Conservation (phyloP, 306 rosid genomes). For the Calophaca sinica region DNA sequence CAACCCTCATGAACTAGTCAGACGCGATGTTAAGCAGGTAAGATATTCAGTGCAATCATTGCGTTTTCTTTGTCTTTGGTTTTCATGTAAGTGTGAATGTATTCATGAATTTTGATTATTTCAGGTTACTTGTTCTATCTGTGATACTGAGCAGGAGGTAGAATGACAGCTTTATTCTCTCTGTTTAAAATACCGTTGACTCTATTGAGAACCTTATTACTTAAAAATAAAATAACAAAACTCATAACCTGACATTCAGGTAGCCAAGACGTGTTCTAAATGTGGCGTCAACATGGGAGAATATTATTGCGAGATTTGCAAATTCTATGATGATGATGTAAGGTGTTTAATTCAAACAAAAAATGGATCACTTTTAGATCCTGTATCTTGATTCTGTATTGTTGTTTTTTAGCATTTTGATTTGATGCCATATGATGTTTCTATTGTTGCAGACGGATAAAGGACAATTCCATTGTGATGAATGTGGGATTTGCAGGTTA, state of each 20-base stretch:
- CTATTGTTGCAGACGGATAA: conserved; percentile 59
- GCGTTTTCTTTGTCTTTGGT: neutral
- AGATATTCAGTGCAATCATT: neutral
- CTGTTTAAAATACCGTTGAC: neutral
- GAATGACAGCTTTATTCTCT: neutral
- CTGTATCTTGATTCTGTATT: neutral
- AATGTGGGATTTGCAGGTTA: conserved; percentile 84
- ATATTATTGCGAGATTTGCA: conserved; percentile 72
- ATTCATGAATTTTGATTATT: conserved; percentile 39
- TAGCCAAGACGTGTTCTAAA: conserved; percentile 64
- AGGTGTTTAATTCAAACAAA: conserved; percentile 11
- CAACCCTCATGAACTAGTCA: conserved; percentile 62
- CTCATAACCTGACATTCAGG: conserved; percentile 48
- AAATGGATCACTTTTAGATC: conserved; percentile 16
- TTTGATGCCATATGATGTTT: conserved; percentile 22
- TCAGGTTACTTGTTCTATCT: conserved; percentile 73
- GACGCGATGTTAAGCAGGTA: conserved; percentile 72
- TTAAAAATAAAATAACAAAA: neutral
- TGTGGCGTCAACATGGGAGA: conserved; percentile 79
- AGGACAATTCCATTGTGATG: conserved; percentile 74
- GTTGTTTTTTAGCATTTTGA: conserved; percentile 10
- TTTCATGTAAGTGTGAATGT: neutral
- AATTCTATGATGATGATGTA: conserved; percentile 72
- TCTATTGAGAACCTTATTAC: neutral
- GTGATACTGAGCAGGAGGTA: conserved; percentile 68